phyloP scores from a whole-genome alignment of 23 red algal species.

The Gracilaria gracilis region DNA sequence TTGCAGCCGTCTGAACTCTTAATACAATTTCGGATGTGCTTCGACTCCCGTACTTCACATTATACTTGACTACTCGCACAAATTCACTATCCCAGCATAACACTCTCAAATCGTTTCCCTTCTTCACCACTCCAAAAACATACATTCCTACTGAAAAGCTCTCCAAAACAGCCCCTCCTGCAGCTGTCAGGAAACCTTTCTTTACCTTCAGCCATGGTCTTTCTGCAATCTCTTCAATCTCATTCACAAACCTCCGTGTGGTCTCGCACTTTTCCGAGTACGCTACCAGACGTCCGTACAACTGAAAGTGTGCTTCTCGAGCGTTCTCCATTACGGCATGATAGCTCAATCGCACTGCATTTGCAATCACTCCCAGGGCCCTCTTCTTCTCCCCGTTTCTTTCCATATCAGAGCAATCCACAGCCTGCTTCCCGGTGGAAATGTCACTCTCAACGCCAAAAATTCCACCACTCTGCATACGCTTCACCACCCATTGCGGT shows the following conservation, averaged over 20 bases:
- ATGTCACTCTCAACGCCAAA: no score
- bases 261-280: neutral
- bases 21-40: neutral
- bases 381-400: no score
- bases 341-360: no score
- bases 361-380: no score
- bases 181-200: neutral
- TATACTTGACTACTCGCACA: no score
- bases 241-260: neutral
- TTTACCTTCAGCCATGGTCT: neutral
- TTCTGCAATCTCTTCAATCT: neutral
- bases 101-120: neutral
- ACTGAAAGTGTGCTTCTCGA: neutral
- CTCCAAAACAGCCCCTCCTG: neutral
- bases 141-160: neutral
- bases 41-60: neutral
- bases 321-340: neutral
- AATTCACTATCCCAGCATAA: no score
- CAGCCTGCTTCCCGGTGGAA: no score
- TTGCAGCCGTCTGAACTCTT: neutral
- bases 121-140: neutral
- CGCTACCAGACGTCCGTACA: neutral
- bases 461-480: no score
- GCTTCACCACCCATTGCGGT: no score
- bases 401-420: no score